Evolutionary conservation across 768 basidiomycete species (phyloP), one percentile per base, ranked within the genome.

Genomic region (Boletus rex-veris): DNA sequence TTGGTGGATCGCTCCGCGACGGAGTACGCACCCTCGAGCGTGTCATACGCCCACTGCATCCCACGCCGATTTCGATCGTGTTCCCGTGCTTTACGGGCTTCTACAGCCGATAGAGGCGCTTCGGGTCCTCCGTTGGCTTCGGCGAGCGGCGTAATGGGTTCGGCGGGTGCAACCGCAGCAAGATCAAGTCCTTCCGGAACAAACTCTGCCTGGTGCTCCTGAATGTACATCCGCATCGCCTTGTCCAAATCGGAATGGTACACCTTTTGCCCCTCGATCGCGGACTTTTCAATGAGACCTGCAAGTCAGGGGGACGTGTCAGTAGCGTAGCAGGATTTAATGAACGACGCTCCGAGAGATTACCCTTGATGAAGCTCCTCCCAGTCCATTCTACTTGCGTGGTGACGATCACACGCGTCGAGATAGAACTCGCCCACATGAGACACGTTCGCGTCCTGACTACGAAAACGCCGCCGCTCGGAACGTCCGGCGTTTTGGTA

Each of bases 341-440:
- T 41, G 31, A 53, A 18, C 10, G 9, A 30, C 2, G 4, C 18
- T 7, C 7, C 18, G 40, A 6, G 36, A 16, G 11, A 55, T 59
- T 53, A 93, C 94, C 88, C 73, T 91, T 96, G 71, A 99, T 94
- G 73, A 98, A 98, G 73, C 92, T 95, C 61, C 93, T 80, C 41
- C 95, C 95, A 0, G 91, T 92, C 94, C 96, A 99, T 55, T 98
- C 95, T 2, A 98, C 91, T 58, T 88, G 83, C 5, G 90, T 92
- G 39, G 92, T 94, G 4, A 98, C 91, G 11, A 94, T 58, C 14
- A 99, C 83, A 53, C 80, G 83, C 7, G 89, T 88, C 21, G 86
- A 81, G 48, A 88, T 79, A 4, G 80, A 74, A 48, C 88, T 86
- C 11, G 92, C 94, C 94, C 94, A 99, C 77, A 83, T 98, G 44